These are phyloP conservation scores for Dissoconium aciculare DNA, from an alignment of 2,329 filamentous ascomycete genomes.

Conservation along the genomic window DNA sequence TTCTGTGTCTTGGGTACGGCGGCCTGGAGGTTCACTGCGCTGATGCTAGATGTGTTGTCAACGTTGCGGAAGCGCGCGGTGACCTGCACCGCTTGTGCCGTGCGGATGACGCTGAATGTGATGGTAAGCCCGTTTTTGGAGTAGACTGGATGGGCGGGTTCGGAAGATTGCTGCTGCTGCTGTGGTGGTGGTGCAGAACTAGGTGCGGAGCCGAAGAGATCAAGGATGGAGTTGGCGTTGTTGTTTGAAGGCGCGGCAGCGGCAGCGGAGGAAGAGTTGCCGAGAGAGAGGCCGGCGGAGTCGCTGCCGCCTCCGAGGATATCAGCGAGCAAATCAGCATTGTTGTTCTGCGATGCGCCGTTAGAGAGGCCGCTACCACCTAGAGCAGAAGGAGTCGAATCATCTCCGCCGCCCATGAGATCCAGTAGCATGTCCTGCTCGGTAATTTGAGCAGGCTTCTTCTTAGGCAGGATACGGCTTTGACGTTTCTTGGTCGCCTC, in stretches of 20 bases:
- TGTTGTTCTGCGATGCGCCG: slow-evolving; percentile 49
- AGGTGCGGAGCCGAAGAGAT: slow-evolving; percentile 52
- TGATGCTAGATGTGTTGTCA: slow-evolving; percentile 44
- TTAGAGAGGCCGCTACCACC: slow-evolving; percentile 39
- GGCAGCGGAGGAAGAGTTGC: too few species aligned
- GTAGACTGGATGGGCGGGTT: slow-evolving; percentile 54
- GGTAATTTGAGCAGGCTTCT: slow-evolving; percentile 61
- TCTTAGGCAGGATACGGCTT: slow-evolving; percentile 54
- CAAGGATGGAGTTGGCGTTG: slow-evolving; percentile 60
- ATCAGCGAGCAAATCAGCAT: slow-evolving; percentile 76
- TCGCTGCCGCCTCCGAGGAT: slow-evolving; percentile 67
- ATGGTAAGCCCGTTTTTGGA: slow-evolving; percentile 72
- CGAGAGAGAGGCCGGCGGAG: too few species aligned
- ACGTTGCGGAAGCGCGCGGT: slow-evolving; percentile 68
- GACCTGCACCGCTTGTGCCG: slow-evolving; percentile 65
- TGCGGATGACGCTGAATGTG: slow-evolving; percentile 71
- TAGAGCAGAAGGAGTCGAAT: slow-evolving; percentile 49
- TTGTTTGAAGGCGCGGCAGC: neutral
- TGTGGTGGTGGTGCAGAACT: slow-evolving; percentile 22
- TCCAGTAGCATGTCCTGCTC: slow-evolving; percentile 87
- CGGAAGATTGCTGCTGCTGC: neutral
- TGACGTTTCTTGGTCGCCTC: slow-evolving; percentile 45
- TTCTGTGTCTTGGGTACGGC: slow-evolving; percentile 95
- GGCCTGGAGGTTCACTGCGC: slow-evolving; percentile 72
- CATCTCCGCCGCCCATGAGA: slow-evolving; percentile 59